Evolutionary conservation across 495 filamentous ascomycete genomes (phyloP).

Genomic region (Neurospora pannonica): DNA sequence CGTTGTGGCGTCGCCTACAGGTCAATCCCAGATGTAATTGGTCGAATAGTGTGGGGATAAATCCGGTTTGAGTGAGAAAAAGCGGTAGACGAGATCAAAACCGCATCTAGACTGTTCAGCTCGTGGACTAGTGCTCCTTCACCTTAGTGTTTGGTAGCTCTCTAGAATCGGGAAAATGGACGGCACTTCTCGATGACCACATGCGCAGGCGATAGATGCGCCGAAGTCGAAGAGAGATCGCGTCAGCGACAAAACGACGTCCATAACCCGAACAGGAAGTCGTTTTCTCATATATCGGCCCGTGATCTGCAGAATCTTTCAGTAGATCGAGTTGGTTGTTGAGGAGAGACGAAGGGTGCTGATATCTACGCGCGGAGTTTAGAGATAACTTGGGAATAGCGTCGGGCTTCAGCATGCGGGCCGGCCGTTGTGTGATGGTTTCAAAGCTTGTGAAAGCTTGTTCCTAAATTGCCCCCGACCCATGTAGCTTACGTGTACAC

Average conservation of each 20-base stretch:
- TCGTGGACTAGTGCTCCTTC: not conserved
- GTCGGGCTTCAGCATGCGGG: not conserved
- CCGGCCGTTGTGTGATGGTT: not conserved
- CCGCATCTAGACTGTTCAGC: not conserved
- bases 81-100: not conserved
- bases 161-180: not conserved
- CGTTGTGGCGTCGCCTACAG: no score
- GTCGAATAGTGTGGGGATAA: no score
- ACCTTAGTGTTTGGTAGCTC: not conserved
- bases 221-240: not conserved
- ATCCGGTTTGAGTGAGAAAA: no score
- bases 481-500: not conserved
- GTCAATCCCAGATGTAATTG: no score
- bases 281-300: not conserved
- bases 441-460: not conserved
- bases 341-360: not conserved
- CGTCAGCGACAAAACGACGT: not conserved
- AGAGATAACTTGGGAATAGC: not conserved
- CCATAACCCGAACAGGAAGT: not conserved
- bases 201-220: not conserved
- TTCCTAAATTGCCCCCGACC: not conserved
- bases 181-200: not conserved
- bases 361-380: not conserved
- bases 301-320: not conserved
- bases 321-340: not conserved